These are phyloP conservation scores for Emmonsia crescens DNA, from an alignment of 2,329 filamentous ascomycete genomes.

Conservation along the genomic window DNA sequence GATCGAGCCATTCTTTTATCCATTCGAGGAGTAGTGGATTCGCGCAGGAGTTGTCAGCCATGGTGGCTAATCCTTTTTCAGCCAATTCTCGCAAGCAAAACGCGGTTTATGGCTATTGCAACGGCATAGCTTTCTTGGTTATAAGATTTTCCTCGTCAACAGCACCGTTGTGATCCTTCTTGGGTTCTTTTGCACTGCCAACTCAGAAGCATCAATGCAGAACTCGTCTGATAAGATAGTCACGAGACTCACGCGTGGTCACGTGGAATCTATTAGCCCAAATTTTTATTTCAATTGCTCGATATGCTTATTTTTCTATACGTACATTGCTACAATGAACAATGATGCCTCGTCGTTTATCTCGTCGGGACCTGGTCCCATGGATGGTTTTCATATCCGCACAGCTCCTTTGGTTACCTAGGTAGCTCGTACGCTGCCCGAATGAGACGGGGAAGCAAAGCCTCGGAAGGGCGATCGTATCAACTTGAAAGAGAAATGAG, in stretches of 20 bases:
- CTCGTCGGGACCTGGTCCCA: neutral
- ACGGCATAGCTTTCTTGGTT: neutral
- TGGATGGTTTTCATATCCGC: too few species aligned
- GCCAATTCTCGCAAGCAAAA: neutral
- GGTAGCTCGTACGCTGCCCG: too few species aligned
- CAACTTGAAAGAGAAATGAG: neutral
- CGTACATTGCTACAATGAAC: too few species aligned
- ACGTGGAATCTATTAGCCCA: too few species aligned
- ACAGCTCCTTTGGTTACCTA: too few species aligned
- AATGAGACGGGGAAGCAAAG: too few species aligned
- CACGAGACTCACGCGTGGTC: slow-evolving; percentile 5
- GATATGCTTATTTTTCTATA: too few species aligned
- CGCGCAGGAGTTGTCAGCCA: slow-evolving; percentile 37
- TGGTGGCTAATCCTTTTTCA: neutral
- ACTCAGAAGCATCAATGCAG: neutral
- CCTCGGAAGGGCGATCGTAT: too few species aligned
- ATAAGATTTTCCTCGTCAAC: neutral
- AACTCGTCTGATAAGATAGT: neutral
- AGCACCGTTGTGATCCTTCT: neutral
- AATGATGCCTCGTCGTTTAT: too few species aligned
- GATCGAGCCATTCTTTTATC: slow-evolving; percentile 68
- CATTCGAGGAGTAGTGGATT: slow-evolving; percentile 63
- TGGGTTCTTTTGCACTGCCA: neutral
- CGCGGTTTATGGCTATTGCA: neutral
- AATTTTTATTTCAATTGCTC: too few species aligned